phyloP scores from a whole-genome alignment of 352 stramenopile species.

The Pythium phragmitis region DNA sequence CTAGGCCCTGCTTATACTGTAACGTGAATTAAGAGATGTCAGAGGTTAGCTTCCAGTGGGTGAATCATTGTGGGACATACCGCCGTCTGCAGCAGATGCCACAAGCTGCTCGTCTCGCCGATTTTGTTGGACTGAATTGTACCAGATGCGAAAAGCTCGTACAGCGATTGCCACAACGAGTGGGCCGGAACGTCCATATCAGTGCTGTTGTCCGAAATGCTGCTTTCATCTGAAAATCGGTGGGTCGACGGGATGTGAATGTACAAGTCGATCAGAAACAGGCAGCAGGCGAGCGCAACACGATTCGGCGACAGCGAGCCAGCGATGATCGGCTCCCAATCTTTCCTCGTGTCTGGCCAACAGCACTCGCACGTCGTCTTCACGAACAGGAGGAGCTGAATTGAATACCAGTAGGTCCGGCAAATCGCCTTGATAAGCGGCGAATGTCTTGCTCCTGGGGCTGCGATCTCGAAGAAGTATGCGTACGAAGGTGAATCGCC shows the following conservation, averaged over 20 bases:
- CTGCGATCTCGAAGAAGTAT: constrained; percentile 70
- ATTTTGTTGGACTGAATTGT: constrained; percentile 17
- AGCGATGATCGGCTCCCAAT: constrained; percentile 18
- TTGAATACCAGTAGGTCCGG: constrained; percentile 58
- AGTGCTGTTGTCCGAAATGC: not conserved
- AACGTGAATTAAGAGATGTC: not conserved
- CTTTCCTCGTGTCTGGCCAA: constrained; percentile 4
- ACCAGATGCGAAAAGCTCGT: constrained; percentile 32
- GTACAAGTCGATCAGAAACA: constrained; percentile 78
- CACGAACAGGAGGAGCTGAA: constrained; percentile 42
- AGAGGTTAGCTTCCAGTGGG: not conserved
- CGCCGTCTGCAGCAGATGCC: constrained; percentile 54
- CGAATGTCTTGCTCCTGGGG: constrained; percentile 42
- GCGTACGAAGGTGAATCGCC: constrained; percentile 49
- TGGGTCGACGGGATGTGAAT: constrained; percentile 71
- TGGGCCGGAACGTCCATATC: constrained; percentile 36
- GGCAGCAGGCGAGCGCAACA: constrained; percentile 45
- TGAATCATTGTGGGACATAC: constrained; percentile 19
- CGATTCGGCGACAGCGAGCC: constrained; percentile 37
- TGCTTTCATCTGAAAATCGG: constrained; percentile 29
- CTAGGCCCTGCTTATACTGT: constrained; percentile 25
- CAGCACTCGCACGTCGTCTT: constrained; percentile 18
- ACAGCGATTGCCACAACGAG: constrained; percentile 56
- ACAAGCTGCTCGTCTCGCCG: constrained; percentile 37
- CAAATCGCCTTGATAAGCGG: constrained; percentile 57